These are phyloP conservation scores for Seminavis robusta DNA, from an alignment of 108 stramenopile species.

Conservation along the genomic window DNA sequence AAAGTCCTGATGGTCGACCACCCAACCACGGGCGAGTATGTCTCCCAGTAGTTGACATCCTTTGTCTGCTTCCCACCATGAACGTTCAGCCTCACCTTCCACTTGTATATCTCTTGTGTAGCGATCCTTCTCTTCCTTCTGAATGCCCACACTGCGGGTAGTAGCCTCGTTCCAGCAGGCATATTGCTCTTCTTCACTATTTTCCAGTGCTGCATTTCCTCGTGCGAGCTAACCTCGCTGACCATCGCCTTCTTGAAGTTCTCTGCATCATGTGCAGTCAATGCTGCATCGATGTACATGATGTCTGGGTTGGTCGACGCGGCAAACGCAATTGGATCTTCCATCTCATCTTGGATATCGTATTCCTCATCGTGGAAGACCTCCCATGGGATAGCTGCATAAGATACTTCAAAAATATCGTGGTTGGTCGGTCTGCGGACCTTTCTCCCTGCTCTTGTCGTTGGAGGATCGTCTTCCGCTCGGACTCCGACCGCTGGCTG, in stretches of 20 bases:
- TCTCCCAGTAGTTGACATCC: constrained; percentile 24
- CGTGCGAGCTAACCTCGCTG: constrained; percentile 6
- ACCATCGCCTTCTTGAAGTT: constrained; percentile 22
- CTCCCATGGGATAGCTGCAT: no score
- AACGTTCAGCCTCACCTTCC: constrained; percentile 24
- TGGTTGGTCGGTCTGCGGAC: no score
- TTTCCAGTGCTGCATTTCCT: not conserved
- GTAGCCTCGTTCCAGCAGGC: constrained; percentile 8
- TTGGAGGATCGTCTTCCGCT: no score
- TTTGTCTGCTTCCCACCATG: constrained; percentile 24
- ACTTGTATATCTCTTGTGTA: constrained; percentile 14
- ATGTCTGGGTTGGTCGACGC: constrained; percentile 14
- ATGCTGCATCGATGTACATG: constrained; percentile 17
- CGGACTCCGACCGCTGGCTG: no score
- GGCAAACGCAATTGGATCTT: constrained; percentile 1
- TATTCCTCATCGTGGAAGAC: no score
- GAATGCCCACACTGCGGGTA: constrained; percentile 30
- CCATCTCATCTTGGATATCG: no score
- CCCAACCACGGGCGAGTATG: constrained; percentile 34
- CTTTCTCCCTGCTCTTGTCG: no score
- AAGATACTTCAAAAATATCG: no score
- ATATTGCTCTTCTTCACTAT: not conserved
- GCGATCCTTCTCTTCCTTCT: constrained; percentile 18
- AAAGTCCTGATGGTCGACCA: constrained; percentile 25
- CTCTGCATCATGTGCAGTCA: constrained; percentile 16